Percentiles rank a stretch among this genome's conserved stretches.
phyloP scores from a whole-genome alignment of 345 rosid species.

The Pistacia integerrima region DNA sequence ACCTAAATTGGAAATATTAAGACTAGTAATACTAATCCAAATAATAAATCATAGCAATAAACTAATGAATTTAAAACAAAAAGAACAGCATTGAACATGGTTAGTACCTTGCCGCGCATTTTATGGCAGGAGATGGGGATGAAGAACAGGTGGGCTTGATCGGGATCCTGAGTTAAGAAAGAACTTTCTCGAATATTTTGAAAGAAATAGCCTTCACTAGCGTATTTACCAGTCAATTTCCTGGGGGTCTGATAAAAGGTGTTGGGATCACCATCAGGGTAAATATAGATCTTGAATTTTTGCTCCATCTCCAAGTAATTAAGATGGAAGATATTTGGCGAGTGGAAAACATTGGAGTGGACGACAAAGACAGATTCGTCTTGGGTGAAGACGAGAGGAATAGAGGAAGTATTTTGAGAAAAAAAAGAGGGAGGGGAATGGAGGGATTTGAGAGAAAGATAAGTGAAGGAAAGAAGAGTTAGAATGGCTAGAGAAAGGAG shows the following conservation, averaged over 20 bases:
- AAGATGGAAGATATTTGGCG: conserved; percentile 57
- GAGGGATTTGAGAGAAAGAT: conserved; percentile 65
- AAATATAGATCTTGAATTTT: conserved; percentile 77
- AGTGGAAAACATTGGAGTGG: conserved; percentile 55
- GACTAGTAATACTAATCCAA: too few relatives aligned
- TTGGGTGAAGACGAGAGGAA: background rate
- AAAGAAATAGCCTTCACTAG: conserved; percentile 98
- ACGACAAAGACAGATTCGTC: conserved; percentile 14
- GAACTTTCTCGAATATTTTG: conserved; percentile 81
- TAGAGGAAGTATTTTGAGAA: conserved; percentile 16
- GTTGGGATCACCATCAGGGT: conserved; percentile 93
- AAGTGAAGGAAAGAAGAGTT: conserved; percentile 67
- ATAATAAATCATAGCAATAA: too few relatives aligned
- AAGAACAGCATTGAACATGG: too few relatives aligned
- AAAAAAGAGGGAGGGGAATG: conserved; percentile 38
- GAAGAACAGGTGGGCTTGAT: conserved; percentile 86
- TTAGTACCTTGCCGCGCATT: conserved; percentile 92
- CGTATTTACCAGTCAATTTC: conserved; percentile 91
- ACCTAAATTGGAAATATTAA: too few relatives aligned
- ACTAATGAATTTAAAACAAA: too few relatives aligned
- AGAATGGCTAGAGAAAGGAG: conserved; percentile 66
- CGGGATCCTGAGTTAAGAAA: conserved; percentile 78
- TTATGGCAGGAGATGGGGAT: conserved; percentile 95
- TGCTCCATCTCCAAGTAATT: conserved; percentile 85
- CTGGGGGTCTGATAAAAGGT: conserved; percentile 92